phyloP scores from a whole-genome alignment of 2,329 filamentous ascomycete genomes.

The Claviceps sp. region DNA sequence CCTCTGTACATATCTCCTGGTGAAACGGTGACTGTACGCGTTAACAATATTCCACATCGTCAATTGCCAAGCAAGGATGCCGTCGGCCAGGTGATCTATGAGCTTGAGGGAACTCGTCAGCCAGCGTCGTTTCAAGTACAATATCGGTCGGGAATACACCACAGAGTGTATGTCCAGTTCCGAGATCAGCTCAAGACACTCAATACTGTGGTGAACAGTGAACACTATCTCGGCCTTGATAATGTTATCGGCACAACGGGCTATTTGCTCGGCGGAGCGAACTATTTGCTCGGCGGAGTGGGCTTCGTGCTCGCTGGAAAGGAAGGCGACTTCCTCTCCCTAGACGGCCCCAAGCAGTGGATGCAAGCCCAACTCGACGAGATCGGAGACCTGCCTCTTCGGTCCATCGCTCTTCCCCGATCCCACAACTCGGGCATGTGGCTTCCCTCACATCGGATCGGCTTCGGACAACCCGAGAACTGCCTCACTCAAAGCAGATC shows the following conservation, averaged over 20 bases:
- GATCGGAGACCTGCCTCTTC: slow-evolving; percentile 15
- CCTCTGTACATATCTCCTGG: slow-evolving; percentile 17
- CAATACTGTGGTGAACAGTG: slow-evolving; percentile 4
- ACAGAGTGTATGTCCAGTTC: slow-evolving; percentile 10
- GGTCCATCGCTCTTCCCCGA: slow-evolving; percentile 17
- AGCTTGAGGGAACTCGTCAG: slow-evolving; percentile 14
- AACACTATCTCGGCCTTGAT: slow-evolving; percentile 10
- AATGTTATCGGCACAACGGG: slow-evolving; percentile 6
- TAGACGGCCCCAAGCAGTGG: slow-evolving; percentile 14
- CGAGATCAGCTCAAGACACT: slow-evolving; percentile 13
- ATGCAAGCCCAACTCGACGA: slow-evolving; percentile 16
- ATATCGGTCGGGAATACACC: slow-evolving; percentile 6
- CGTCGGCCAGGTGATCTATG: slow-evolving; percentile 17
- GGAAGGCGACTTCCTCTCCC: slow-evolving; percentile 15
- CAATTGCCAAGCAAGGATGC: slow-evolving; percentile 7
- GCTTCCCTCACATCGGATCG: slow-evolving; percentile 1
- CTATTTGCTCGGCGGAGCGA: slow-evolving; percentile 9
- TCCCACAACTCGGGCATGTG: slow-evolving; percentile 20
- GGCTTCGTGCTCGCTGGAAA: slow-evolving; percentile 18
- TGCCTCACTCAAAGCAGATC: slow-evolving; percentile 13
- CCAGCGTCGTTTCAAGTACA: slow-evolving; percentile 16
- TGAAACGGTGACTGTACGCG: slow-evolving; percentile 7
- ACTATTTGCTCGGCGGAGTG: slow-evolving; percentile 8
- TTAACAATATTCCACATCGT: not conserved
- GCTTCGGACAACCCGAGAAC: slow-evolving; percentile 7